Evolutionary conservation across 305 asterid species (phyloP).

Genomic region (Solanum hybrid): DNA sequence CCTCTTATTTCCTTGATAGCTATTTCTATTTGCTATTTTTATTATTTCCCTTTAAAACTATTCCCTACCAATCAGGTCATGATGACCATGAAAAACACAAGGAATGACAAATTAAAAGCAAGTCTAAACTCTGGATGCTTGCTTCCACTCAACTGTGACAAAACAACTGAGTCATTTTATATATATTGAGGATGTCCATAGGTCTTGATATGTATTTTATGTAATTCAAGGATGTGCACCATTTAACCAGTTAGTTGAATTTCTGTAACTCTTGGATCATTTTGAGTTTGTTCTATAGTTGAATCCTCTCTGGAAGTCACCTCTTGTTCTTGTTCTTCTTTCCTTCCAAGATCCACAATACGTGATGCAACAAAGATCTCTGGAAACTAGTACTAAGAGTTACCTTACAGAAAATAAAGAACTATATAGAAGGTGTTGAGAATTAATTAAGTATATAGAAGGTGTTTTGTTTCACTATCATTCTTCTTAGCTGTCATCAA

Average conservation of each 20-base stretch:
- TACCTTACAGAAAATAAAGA: neutral
- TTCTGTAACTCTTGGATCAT: neutral
- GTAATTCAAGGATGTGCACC: neutral
- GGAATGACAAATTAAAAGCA: neutral
- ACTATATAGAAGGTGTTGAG: neutral
- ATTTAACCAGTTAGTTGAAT: neutral
- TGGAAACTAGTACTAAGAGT: neutral
- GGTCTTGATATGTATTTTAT: neutral
- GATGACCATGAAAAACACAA: neutral
- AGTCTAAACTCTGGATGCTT: neutral
- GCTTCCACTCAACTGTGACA: neutral
- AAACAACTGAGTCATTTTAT: neutral
- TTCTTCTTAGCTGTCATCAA: neutral
- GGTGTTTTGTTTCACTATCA: neutral
- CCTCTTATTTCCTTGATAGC: neutral
- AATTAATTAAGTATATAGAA: neutral
- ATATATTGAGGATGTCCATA: neutral
- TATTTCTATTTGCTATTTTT: neutral
- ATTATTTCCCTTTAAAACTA: neutral
- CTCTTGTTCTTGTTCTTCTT: neutral
- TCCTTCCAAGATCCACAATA: neutral
- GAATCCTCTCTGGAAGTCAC: neutral
- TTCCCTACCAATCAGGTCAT: neutral
- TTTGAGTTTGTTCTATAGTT: slow-evolving; percentile 1
- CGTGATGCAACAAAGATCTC: neutral